Evolutionary conservation across 2,329 filamentous ascomycete genomes (phyloP).

Genomic region (Diaporthe batatas): DNA sequence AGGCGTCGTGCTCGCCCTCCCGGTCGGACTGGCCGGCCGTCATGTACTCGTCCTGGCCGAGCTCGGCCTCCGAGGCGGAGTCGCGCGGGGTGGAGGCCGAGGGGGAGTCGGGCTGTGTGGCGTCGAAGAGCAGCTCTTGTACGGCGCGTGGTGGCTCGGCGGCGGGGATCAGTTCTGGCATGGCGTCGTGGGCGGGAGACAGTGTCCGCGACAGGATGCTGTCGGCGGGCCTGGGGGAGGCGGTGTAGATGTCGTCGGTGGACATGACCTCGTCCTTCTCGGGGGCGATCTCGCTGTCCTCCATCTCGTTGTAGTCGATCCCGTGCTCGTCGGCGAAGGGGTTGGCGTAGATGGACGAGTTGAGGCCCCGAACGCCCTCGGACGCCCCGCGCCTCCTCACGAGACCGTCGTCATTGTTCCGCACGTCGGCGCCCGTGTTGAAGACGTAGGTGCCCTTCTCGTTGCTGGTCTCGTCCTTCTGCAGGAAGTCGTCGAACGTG

Average conservation of each 20-base stretch:
- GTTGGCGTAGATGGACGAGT: conserved; percentile 64
- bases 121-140: conserved; percentile 10
- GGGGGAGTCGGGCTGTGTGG: background rate
- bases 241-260: conserved; percentile 64
- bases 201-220: conserved; percentile 40
- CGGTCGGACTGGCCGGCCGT: conserved; percentile 59
- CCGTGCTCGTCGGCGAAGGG: conserved; percentile 71
- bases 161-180: conserved; percentile 35
- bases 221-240: conserved; percentile 60
- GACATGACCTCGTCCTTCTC: conserved; percentile 63
- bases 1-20: conserved; percentile 56
- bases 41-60: conserved; percentile 63
- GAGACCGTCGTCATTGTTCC: conserved; percentile 58
- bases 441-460: conserved; percentile 70
- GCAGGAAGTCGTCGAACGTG: conserved; percentile 72
- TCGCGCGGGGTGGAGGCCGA: conserved; percentile 6
- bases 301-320: conserved; percentile 63
- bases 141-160: background rate
- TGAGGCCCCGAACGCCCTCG: conserved; percentile 61
- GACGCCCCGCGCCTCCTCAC: conserved; percentile 61
- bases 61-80: conserved; percentile 54
- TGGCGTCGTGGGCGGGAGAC: conserved; percentile 34
- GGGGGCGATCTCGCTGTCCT: conserved; percentile 59
- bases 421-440: conserved; percentile 66
- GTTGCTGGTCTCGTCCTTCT: conserved; percentile 59